A percentile compares a stretch with the other conserved stretches of the same genome.
These are phyloP conservation scores for Spatholobus suberectus DNA, from an alignment of 306 rosid species.

Conservation along the genomic window DNA sequence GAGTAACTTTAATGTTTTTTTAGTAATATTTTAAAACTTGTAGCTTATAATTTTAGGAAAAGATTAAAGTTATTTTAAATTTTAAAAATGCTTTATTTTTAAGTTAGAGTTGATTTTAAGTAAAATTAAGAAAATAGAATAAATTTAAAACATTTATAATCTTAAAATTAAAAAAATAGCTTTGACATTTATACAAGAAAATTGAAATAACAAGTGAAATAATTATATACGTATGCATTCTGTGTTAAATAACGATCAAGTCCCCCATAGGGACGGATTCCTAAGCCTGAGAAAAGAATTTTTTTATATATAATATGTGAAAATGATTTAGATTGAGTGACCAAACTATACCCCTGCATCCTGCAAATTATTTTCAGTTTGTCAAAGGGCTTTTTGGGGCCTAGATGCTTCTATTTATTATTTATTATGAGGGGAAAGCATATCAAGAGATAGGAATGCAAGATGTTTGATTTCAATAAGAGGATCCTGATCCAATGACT, in stretches of 20 bases:
- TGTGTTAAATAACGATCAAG: not conserved
- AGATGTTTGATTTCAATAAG: not conserved
- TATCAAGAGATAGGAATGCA: not conserved
- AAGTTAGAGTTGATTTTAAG: not conserved
- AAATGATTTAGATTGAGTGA: not conserved
- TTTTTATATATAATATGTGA: not conserved
- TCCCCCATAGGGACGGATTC: not conserved
- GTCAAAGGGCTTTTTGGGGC: not conserved
- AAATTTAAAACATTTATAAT: not conserved
- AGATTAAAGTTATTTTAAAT: not conserved
- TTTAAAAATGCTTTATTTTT: not conserved
- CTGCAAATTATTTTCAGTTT: not conserved
- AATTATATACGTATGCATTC: not conserved
- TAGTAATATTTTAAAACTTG: not conserved
- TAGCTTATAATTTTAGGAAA: not conserved
- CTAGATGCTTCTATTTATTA: not conserved
- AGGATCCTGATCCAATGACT: not conserved
- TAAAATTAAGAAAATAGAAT: not conserved
- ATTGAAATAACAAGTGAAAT: not conserved
- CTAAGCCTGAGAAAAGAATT: not conserved
- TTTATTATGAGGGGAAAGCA: not conserved
- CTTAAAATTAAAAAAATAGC: not conserved
- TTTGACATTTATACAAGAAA: not conserved
- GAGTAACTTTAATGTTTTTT: not conserved
- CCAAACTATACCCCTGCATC: not conserved